Evolutionary conservation across 106 monocot genomes (phyloP).

Genomic region (Acanthochlamys bracteata): DNA sequence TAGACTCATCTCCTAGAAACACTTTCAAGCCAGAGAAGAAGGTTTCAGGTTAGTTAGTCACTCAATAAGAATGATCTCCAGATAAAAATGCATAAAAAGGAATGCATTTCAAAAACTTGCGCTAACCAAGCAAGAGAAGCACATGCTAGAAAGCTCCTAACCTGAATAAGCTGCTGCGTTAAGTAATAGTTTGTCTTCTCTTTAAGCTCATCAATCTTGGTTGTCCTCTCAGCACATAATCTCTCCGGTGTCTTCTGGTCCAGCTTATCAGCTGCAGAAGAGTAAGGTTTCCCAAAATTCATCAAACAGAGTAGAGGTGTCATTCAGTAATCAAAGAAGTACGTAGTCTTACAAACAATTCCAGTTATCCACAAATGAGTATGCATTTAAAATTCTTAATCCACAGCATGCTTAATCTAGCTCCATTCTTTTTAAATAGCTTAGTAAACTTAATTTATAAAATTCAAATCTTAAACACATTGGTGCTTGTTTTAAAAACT

Average conservation of each 20-base stretch:
- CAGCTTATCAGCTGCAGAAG: constrained; percentile 55
- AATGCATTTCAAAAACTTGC: neutral
- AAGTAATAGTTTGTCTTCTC: constrained; percentile 96
- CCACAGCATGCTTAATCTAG: no score
- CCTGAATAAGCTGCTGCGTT: constrained; percentile 96
- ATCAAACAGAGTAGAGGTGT: no score
- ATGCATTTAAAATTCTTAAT: no score
- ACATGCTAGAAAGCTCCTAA: neutral
- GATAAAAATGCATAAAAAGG: neutral
- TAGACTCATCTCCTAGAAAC: constrained; percentile 59
- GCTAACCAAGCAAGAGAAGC: no score
- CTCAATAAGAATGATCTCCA: neutral
- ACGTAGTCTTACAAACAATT: neutral
- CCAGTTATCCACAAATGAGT: no score
- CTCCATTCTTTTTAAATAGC: no score
- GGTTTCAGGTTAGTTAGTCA: neutral
- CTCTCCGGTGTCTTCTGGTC: constrained; percentile 81
- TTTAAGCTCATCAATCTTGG: constrained; percentile 91
- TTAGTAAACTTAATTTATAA: no score
- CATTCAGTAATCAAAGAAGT: neutral
- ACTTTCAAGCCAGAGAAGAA: constrained; percentile 59
- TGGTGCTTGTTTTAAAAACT: no score
- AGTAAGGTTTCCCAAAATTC: neutral
- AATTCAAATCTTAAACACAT: no score
- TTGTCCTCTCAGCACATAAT: constrained; percentile 67